Evolutionary conservation across 495 filamentous ascomycete genomes (phyloP), one percentile per base, ranked within the genome.

Genomic region (Jackrogersella multiformis): DNA sequence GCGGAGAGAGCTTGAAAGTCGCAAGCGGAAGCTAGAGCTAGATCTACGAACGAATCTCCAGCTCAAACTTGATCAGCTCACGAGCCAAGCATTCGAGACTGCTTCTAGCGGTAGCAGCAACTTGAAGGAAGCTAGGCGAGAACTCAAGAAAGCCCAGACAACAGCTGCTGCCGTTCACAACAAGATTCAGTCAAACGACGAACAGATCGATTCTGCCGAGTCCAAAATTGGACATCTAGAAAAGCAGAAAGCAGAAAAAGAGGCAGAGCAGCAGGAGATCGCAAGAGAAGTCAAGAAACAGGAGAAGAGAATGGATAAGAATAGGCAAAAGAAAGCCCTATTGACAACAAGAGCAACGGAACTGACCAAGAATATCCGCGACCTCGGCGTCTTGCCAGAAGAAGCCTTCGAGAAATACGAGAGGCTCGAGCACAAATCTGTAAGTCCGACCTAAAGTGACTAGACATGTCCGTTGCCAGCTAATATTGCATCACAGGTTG

Each of bases 371-470:
- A 95, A 94, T 56, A 97, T 99, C 65, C 88, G 93, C 55, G 92
- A 97, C 67, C 82, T 99, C 6, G 95, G 95, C 69, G 93, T 95
- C 23, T 84, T 99, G 12, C 96, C 95, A 1, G 93, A 98, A 42
- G 93, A 96, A 66, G 95, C 95, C 2, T 96, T 97, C 71, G 91
- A 90, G 48, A 95, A 93, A 71, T 99, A 94, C 71, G 86, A 92
- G 69, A 90, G 87, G 71, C 86, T 89, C 44, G 88, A 91, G 63
- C 87, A 89, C 21, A 93, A 96, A 64, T 83, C 83, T 32, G 89
- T 88, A 77, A 72, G 83, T 77, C 28, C 23, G n/a, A 57, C 26
- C 38, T 21, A 45, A 24, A 23, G 0, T 44, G 6, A 38, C 6
- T 26, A 26, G 6, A 36, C 21, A 15, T 26, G 21, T n/a, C 18